phyloP scores from a whole-genome alignment of 2,329 filamentous ascomycete species.

The Aspergillus nomiae region DNA sequence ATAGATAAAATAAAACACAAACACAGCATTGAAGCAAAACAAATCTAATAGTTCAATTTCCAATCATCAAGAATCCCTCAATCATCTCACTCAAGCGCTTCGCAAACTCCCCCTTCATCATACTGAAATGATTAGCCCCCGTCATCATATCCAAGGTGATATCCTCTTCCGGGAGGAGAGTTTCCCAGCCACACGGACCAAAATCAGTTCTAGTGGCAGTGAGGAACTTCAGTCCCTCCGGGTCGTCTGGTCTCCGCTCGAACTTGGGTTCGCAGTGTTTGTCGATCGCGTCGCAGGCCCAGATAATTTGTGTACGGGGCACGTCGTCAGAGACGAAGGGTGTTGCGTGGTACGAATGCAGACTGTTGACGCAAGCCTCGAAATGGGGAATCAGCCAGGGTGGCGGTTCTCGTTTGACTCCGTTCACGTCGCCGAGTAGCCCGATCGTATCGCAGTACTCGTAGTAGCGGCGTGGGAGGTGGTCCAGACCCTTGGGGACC shows the following conservation, averaged over 20 bases:
- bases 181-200: slow-evolving; percentile 11
- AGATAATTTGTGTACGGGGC: neutral
- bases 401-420: neutral
- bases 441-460: neutral
- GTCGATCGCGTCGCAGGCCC: neutral
- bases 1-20: too few relatives aligned
- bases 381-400: neutral
- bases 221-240: slow-evolving; percentile 18
- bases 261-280: slow-evolving; percentile 59
- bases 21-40: too few relatives aligned
- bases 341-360: neutral
- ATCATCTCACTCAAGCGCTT: neutral
- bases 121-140: neutral
- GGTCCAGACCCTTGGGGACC: neutral
- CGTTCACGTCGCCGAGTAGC: neutral
- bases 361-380: neutral
- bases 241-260: slow-evolving; percentile 40
- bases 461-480: neutral
- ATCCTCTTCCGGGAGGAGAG: slow-evolving; percentile 7
- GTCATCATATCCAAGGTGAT: neutral
- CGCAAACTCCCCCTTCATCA: neutral
- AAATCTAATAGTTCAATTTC: neutral
- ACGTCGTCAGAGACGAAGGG: neutral
- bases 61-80: slow-evolving; percentile 1
- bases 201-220: slow-evolving; percentile 16